These are phyloP conservation scores for Leucosporidium scottii DNA, from an alignment of 768 basidiomycete species.

Conservation along the genomic window DNA sequence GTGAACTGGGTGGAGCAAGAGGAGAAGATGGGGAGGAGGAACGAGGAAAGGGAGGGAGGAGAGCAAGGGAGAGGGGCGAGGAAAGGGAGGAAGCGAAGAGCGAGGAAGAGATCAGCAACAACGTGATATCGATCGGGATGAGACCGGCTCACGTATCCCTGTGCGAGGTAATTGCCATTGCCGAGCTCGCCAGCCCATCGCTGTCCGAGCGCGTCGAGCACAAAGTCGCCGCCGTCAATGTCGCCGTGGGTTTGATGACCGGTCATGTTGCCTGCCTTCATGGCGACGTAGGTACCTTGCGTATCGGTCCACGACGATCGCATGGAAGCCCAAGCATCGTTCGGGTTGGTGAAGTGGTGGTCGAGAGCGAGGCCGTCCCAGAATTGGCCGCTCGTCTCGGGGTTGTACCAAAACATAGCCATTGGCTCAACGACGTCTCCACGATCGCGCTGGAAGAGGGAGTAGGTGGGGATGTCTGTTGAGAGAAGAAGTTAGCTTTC, in stretches of 20 bases:
- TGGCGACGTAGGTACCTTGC: constrained; percentile 74
- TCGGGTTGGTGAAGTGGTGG: constrained; percentile 62
- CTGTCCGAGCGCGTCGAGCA: constrained; percentile 82
- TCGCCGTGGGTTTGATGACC: constrained; percentile 73
- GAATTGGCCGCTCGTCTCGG: constrained; percentile 68
- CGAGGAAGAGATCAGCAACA: too few relatives aligned
- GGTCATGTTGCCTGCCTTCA: constrained; percentile 73
- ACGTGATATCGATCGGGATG: too few relatives aligned
- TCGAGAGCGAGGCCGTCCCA: constrained; percentile 83
- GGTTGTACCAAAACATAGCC: constrained; percentile 86
- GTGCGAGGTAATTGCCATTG: constrained; percentile 70
- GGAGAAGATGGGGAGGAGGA: too few relatives aligned
- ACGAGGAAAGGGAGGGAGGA: too few relatives aligned
- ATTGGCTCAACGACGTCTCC: constrained; percentile 52
- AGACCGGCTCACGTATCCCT: constrained; percentile 48
- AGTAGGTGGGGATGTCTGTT: constrained; percentile 54
- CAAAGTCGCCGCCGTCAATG: constrained; percentile 90
- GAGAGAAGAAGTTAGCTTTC: neutral
- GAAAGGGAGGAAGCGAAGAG: too few relatives aligned
- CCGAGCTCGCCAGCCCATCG: constrained; percentile 95
- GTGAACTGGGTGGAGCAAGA: constrained; percentile 78
- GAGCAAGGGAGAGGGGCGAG: too few relatives aligned
- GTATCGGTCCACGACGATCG: constrained; percentile 86
- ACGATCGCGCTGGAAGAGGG: constrained; percentile 85
- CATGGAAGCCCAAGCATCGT: constrained; percentile 85